phyloP scores from a whole-genome alignment of 2,329 filamentous ascomycete species.

The Periglandula ipomoeae region DNA sequence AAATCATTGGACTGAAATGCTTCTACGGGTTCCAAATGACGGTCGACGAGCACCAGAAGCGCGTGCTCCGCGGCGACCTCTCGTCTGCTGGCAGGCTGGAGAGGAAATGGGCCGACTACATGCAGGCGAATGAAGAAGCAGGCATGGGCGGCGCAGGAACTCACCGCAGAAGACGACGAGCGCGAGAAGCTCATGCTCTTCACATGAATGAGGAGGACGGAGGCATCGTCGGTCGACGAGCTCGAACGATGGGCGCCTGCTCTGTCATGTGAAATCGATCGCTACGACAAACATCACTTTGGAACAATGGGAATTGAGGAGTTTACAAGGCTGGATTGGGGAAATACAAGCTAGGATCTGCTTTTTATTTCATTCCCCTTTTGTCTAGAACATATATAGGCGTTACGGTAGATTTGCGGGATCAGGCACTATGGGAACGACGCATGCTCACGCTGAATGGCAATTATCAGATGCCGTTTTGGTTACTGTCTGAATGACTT shows the following conservation, averaged over 20 bases:
- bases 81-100: conserved; percentile 69
- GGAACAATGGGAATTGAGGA: no score
- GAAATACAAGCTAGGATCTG: no score
- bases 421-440: no score
- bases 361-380: not conserved
- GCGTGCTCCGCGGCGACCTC: conserved; percentile 70
- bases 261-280: conserved; percentile 48
- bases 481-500: no score
- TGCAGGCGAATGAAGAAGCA: conserved; percentile 84
- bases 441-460: no score
- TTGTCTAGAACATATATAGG: not conserved
- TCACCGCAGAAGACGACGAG: conserved; percentile 63
- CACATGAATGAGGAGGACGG: conserved; percentile 76
- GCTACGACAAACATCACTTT: not conserved
- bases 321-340: not conserved
- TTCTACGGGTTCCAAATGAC: conserved; percentile 95
- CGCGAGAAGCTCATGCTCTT: conserved; percentile 70
- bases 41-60: conserved; percentile 85
- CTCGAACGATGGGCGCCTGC: conserved; percentile 55
- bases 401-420: not conserved
- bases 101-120: conserved; percentile 86
- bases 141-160: conserved; percentile 56
- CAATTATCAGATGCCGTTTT: no score
- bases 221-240: conserved; percentile 45
- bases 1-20: conserved; percentile 81